Evolutionary conservation across 805 yeast species (phyloP).

Genomic region (Nakazawaea anatomiae): DNA sequence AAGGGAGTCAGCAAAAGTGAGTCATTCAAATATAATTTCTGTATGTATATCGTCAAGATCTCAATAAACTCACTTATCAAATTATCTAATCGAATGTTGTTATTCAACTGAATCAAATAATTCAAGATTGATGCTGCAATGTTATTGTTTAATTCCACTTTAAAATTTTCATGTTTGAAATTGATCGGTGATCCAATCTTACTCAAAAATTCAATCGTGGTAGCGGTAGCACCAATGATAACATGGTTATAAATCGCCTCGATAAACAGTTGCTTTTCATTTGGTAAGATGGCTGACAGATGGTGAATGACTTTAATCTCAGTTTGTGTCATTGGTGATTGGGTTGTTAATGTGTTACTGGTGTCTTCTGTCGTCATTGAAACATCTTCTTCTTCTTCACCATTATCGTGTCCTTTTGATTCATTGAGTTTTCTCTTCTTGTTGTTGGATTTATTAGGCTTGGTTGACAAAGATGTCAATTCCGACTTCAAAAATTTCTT

Average conservation of each 20-base stretch:
- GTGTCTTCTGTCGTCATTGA: constrained; percentile 1
- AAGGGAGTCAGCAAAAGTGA: constrained; percentile 48
- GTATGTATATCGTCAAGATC: constrained; percentile 24
- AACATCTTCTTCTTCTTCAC: constrained; percentile 10
- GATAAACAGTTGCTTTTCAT: constrained; percentile 33
- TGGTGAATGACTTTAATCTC: constrained; percentile 21
- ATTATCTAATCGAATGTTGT: constrained; percentile 40
- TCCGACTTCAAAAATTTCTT: constrained; percentile 49
- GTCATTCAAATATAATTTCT: constrained; percentile 13
- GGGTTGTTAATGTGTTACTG: neutral
- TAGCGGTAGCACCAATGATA: constrained; percentile 27
- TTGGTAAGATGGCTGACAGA: constrained; percentile 23
- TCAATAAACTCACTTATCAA: constrained; percentile 38
- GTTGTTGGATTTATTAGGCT: constrained; percentile 14
- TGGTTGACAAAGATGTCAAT: constrained; percentile 26
- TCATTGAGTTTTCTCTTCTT: constrained; percentile 19
- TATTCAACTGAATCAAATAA: constrained; percentile 36
- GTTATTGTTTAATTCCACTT: constrained; percentile 22
- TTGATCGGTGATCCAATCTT: constrained; percentile 25
- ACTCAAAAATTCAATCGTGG: constrained; percentile 29
- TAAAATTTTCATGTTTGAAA: constrained; percentile 19
- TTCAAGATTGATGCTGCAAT: constrained; percentile 30
- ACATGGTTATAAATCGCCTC: constrained; percentile 27
- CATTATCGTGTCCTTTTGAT: neutral
- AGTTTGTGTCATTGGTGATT: neutral